Evolutionary conservation across 768 basidiomycete genomes (phyloP), one percentile per base, ranked within the genome.

Genomic region (Cystobasidium tubakii): DNA sequence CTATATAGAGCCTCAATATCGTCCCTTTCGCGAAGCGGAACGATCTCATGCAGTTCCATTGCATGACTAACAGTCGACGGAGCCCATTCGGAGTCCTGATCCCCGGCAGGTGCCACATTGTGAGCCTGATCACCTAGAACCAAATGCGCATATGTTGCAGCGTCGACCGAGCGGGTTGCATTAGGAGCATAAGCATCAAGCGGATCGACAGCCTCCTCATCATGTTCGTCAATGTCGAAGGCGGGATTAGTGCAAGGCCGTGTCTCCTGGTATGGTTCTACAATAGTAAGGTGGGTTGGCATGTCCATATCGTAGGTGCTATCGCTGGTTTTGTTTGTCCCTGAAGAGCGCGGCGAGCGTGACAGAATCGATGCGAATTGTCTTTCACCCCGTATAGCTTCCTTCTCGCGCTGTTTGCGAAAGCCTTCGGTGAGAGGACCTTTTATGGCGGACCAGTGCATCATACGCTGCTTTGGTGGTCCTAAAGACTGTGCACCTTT

Each of bases 371-470:
- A 4, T 17, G 46, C 46, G 21, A 21, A 21, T 21, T 17, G 46
- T 19, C n/a, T 50, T 50, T 50, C 9, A 50, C 9, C 7, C 15
- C 39, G 39, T 6, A 39, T 6, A 39, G 46, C 46, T 50, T 50
- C 46, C 21, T 21, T 50, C n/a, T 62, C 57, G 29, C 57, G 57
- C 25, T 33, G 29, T 31, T n/a, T 31, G 25, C 31, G 31, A 23
- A 62, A 62, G 57, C 57, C 57, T 62, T 62, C 57, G 9, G 29
- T 62, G 6, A 62, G 57, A 17, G 29, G 29, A 23, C 57, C 57
- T 33, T 31, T 31, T n/a, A 33, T 12, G 31, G 29, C 9, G 57
- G 31, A 33, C 57, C 57, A 62, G 25, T 62, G 57, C 21, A 21
- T 12, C 46, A 50, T 50, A 21, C 46, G 46, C 46, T 50, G 46